phyloP scores from a whole-genome alignment of 31 red algal species.

The Odonthalia washingtoniensis region DNA sequence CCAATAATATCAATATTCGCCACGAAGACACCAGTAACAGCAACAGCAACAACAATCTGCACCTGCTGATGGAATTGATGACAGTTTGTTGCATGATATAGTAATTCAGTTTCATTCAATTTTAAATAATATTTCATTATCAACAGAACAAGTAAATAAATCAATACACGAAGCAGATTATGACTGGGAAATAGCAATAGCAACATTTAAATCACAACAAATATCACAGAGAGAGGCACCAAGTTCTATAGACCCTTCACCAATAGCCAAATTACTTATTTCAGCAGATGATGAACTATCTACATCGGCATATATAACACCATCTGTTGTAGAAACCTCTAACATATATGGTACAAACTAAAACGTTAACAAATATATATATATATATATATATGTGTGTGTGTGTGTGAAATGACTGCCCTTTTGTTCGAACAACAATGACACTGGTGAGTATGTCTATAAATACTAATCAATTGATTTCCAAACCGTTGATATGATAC shows the following conservation, averaged over 20 bases:
- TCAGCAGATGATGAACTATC: conserved; percentile 1
- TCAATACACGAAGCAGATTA: conserved; percentile 32
- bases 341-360: too few relatives aligned
- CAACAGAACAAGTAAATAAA: conserved; percentile 34
- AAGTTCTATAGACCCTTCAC: not conserved
- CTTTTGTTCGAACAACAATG: too few relatives aligned
- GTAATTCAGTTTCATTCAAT: conserved; percentile 35
- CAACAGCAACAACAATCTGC: too few relatives aligned
- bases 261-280: not conserved
- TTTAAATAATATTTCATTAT: conserved; percentile 30
- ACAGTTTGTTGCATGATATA: conserved; percentile 7
- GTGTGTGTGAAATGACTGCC: too few relatives aligned
- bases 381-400: too few relatives aligned
- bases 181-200: conserved; percentile 30
- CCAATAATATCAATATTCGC: conserved; percentile 18
- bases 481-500: too few relatives aligned
- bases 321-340: too few relatives aligned
- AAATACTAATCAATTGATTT: too few relatives aligned
- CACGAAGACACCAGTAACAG: not conserved
- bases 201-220: not conserved
- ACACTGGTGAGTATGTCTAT: too few relatives aligned
- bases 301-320: not conserved
- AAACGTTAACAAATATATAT: too few relatives aligned
- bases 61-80: conserved; percentile 6
- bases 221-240: not conserved